Evolutionary conservation across 176 grass and related monocot genomes (phyloP).

Genomic region (Zizania latifolia): DNA sequence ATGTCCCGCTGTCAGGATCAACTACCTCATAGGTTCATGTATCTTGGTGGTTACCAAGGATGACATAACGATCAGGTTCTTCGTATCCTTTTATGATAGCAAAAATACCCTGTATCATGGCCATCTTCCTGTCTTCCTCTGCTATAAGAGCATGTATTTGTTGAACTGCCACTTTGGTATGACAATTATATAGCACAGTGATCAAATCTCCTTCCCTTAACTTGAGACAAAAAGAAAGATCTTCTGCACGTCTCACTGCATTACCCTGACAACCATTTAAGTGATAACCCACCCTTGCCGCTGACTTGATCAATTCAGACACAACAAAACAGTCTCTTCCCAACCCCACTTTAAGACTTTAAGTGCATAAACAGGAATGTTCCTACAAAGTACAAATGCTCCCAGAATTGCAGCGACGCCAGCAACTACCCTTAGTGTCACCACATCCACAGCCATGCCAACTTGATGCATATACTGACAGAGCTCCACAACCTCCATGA

Average conservation of each 20-base stretch:
- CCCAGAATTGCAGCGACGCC: slow-evolving; percentile 43
- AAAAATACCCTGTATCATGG: slow-evolving; percentile 62
- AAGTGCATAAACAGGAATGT: slow-evolving; percentile 70
- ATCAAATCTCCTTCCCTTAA: slow-evolving; percentile 79
- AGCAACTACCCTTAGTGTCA: slow-evolving; percentile 66
- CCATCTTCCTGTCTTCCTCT: slow-evolving; percentile 73
- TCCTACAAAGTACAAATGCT: slow-evolving; percentile 56
- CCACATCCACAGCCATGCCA: slow-evolving; percentile 68
- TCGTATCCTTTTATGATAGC: slow-evolving; percentile 56
- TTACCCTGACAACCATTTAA: slow-evolving; percentile 55
- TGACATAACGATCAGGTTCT: slow-evolving; percentile 84
- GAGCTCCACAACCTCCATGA: slow-evolving; percentile 49
- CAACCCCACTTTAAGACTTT: slow-evolving; percentile 68
- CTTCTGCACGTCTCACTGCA: slow-evolving; percentile 50
- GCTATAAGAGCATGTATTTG: slow-evolving; percentile 79
- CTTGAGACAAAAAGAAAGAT: slow-evolving; percentile 50
- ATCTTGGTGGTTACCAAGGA: slow-evolving; percentile 97
- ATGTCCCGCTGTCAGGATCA: slow-evolving; percentile 89
- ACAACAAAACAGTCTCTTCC: slow-evolving; percentile 66
- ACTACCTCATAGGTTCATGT: slow-evolving; percentile 96
- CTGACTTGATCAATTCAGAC: slow-evolving; percentile 69
- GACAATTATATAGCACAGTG: slow-evolving; percentile 55
- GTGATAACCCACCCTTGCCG: slow-evolving; percentile 43
- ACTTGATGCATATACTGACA: slow-evolving; percentile 59
- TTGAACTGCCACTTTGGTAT: slow-evolving; percentile 47